Base-by-base conservation (phyloP, 2,329 filamentous ascomycete species). In the Decorospora gaudefroyi region DNA sequence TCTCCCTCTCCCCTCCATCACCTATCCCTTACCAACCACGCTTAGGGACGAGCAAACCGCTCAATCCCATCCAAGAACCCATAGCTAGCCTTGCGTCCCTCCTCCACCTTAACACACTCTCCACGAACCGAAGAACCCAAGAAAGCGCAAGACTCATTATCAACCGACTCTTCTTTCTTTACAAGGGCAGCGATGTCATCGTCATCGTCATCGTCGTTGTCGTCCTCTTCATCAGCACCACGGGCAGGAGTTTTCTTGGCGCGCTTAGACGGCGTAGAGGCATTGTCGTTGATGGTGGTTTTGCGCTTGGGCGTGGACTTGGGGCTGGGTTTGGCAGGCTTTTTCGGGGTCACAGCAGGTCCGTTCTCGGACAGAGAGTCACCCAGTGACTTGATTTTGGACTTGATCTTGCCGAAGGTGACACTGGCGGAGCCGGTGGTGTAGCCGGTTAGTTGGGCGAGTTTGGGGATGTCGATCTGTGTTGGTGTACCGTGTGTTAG, bases 361-460 rank as follows among this genome's bases (percentile, higher is more conserved):
- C 29, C 18, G 31, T 29, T 29, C n/a, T 15, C 39, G 6, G 45
- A 23, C 8, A 23, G 10, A 1, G 29, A 31, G 10, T 47, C 44
- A n/a, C 53, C 59, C 17, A 50, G 50, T 3, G 16, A 7, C 17
- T 55, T 64, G 32, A 69, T 45, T 42, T 70, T 69, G 17, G 52
- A 51, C 42, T 64, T 68, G 43, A 70, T 59, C 4, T 61, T 67
- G 39, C 61, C 57, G 2, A 70, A 36, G 16, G 58, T 70, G 18
- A 65, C 56, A 34, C 33, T 21, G 6, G 66, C 65, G 42, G 49
- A 56, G 19, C 42, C 53, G 1, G 39, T 15, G 2, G 65, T 66
- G 51, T 69, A 69, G 17, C 52, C 53, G 6, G 57, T 55, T 0
- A 68, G 55, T 2, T 10, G 2, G 17, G 57, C 52, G 1, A 65